phyloP scores from a whole-genome alignment of 352 stramenopile species.

The Thalassiosira sp. region DNA sequence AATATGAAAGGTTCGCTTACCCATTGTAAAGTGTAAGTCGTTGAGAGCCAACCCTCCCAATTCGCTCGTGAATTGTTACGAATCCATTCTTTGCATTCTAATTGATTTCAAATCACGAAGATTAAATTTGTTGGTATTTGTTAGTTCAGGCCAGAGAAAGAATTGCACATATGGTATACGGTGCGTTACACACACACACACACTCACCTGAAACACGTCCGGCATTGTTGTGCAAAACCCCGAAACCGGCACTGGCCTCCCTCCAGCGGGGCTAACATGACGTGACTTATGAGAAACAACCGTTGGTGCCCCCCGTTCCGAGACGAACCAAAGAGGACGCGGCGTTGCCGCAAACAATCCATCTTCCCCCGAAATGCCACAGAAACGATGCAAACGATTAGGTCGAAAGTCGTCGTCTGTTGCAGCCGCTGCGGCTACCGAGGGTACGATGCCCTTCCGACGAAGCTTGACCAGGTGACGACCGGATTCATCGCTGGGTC shows the following conservation, averaged over 20 bases:
- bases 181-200: too few relatives aligned
- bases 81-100: conserved; percentile 56
- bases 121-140: too few relatives aligned
- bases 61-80: conserved; percentile 80
- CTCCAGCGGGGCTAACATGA: conserved; percentile 71
- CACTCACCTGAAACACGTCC: conserved; percentile 21
- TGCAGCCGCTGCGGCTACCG: not conserved
- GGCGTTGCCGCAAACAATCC: conserved; percentile 71
- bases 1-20: conserved; percentile 24
- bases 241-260: conserved; percentile 55
- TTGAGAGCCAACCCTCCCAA: conserved; percentile 80
- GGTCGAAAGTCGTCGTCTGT: conserved; percentile 47
- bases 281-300: conserved; percentile 69
- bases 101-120: too few relatives aligned
- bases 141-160: too few relatives aligned
- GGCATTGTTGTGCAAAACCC: conserved; percentile 68
- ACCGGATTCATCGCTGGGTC: conserved; percentile 67
- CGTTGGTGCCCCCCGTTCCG: conserved; percentile 65
- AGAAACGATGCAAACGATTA: conserved; percentile 72
- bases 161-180: too few relatives aligned
- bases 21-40: conserved; percentile 72
- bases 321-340: conserved; percentile 74
- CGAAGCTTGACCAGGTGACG: conserved; percentile 72
- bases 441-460: conserved; percentile 65
- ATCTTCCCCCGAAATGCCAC: conserved; percentile 68